Evolutionary conservation across 441 rosid genomes (phyloP), one percentile per base, ranked within the genome.

Genomic region (Jatropha multifida): DNA sequence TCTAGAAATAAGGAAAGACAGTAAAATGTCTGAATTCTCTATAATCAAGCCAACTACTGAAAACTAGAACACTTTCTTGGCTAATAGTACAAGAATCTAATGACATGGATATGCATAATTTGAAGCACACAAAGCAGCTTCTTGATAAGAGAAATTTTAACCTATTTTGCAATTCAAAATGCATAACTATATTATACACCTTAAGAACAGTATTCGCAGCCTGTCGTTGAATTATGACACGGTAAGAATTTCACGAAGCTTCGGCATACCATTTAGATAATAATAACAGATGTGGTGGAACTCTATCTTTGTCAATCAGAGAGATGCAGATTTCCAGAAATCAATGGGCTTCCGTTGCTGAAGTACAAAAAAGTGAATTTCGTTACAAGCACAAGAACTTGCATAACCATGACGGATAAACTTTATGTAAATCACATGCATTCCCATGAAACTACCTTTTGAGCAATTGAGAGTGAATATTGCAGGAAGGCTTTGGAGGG

Each of bases 301-400:
- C 1, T 46, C 49, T 32, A 20, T 62, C 61, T 23, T 69, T 23
- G 1, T 2, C 32, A 66, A 71, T 86, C 81, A 87, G 1, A 54
- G 60, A 58, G 82, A 69, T 20, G 87, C 68, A 42, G 92, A 81
- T 72, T 68, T 86, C 96, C 93, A 89, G 82, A 89, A 88, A 70
- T 91, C 86, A 3, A 81, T 38, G 23, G 87, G 89, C 81, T 85
- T 89, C 73, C 88, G 81, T 74, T 91, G 96, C 93, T 88, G 87
- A 64, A 54, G 26, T 6, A 58, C 49, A 55, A 75, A 73, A 44
- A 0, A 52, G 20, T 23, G 23, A 20, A 59, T 65, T 64, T 71
- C 7, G 38, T 48, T 13, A 78, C 66, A 61, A 61, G 32, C 65
- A 27, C 14, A 13, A 27, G 65, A 60, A 60, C 18, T 54, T 65